Conservation (phyloP, 371 early-diverging fungal genomes). For the Syncephalis plumigaleata region DNA sequence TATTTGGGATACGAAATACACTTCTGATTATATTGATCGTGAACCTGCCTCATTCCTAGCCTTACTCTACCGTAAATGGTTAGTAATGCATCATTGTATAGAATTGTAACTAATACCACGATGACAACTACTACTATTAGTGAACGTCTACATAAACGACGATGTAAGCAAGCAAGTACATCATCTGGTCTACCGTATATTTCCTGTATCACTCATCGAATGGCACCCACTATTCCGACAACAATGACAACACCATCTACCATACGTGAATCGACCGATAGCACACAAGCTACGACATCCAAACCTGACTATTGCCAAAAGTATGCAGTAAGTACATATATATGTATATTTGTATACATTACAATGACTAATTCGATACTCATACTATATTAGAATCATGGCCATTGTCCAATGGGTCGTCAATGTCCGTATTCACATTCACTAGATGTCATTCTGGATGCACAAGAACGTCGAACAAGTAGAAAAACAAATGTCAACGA, state of each 20-base stretch:
- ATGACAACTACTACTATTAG: background rate
- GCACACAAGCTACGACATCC: background rate
- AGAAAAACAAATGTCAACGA: constrained; percentile 1
- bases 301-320: constrained; percentile 28
- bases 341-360: background rate
- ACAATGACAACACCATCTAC: background rate
- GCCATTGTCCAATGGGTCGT: constrained; percentile 40
- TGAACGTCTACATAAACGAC: no score
- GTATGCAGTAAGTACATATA: constrained; percentile 41
- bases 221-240: background rate
- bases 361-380: background rate
- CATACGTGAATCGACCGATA: background rate
- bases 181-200: background rate
- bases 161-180: background rate
- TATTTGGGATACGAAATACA: constrained; percentile 76
- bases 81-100: constrained; percentile 8
- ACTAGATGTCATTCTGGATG: constrained; percentile 59
- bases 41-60: constrained; percentile 54
- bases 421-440: constrained; percentile 56
- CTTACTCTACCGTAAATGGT: constrained; percentile 58
- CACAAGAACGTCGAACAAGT: constrained; percentile 9
- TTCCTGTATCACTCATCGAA: no score
- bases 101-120: background rate
- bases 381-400: constrained; percentile 29
- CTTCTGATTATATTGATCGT: constrained; percentile 39